Conservation (phyloP, 306 rosid genomes). For the Neltuma alba region DNA sequence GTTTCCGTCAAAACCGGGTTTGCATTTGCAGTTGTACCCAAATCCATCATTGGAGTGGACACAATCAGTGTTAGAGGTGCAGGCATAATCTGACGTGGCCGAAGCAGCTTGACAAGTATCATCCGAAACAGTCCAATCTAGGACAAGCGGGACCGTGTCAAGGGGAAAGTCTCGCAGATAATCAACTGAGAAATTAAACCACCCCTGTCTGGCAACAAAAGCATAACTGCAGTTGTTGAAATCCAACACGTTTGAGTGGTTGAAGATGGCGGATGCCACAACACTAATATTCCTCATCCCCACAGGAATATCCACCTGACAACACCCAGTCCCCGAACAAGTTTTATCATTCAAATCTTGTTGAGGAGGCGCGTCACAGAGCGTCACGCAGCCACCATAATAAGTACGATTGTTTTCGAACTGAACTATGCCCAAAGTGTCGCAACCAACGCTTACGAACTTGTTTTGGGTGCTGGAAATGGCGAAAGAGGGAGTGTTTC, state of each 20-base stretch:
- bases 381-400: slow-evolving; percentile 23
- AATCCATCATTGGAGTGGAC: neutral
- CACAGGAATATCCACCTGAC: slow-evolving; percentile 33
- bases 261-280: fast-evolving
- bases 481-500: neutral
- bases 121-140: slow-evolving; percentile 14
- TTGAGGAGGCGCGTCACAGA: neutral
- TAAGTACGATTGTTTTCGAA: neutral
- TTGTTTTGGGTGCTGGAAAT: slow-evolving; percentile 25
- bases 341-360: neutral
- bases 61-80: neutral
- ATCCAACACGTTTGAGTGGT: neutral
- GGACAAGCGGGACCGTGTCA: neutral
- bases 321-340: slow-evolving; percentile 34
- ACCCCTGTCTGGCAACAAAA: slow-evolving; percentile 30
- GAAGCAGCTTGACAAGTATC: neutral
- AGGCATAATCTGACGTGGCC: neutral
- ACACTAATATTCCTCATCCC: neutral
- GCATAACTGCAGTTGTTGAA: slow-evolving; percentile 36
- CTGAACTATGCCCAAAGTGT: slow-evolving; percentile 18
- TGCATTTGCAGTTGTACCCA: neutral
- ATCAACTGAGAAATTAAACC: slow-evolving; percentile 26
- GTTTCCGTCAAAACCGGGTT: slow-evolving; percentile 2
- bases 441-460: slow-evolving; percentile 31
- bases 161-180: neutral